phyloP scores from a whole-genome alignment of 805 yeast species.

The Yamadazyma nakazawae region DNA sequence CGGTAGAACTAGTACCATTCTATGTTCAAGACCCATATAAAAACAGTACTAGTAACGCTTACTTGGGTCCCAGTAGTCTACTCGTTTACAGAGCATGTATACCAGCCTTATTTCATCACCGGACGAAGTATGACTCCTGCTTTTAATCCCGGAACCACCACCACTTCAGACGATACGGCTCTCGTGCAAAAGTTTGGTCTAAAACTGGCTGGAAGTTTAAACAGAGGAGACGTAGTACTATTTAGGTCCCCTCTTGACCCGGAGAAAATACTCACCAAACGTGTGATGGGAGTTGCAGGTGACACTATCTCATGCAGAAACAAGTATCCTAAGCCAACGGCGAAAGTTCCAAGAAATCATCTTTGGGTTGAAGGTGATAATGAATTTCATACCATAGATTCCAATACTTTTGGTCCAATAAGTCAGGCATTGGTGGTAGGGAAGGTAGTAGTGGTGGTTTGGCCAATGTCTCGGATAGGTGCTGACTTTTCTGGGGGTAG shows the following conservation, averaged over 20 bases:
- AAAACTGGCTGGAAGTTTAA: conserved; percentile 43
- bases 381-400: conserved; percentile 70
- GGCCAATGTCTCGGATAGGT: conserved; percentile 52
- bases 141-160: conserved; percentile 61
- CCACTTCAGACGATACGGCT: conserved; percentile 55
- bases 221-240: conserved; percentile 69
- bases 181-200: conserved; percentile 64
- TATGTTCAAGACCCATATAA: conserved; percentile 4
- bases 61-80: conserved; percentile 80
- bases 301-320: conserved; percentile 60
- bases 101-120: conserved; percentile 67
- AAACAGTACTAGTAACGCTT: conserved; percentile 24
- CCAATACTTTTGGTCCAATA: conserved; percentile 85
- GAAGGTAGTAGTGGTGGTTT: conserved; percentile 62
- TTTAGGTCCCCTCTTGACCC: conserved; percentile 83
- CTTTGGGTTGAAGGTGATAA: conserved; percentile 97
- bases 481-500: conserved; percentile 25
- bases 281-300: conserved; percentile 74
- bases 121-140: conserved; percentile 92
- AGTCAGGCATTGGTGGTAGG: conserved; percentile 80
- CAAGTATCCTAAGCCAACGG: conserved; percentile 63
- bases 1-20: neutral
- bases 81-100: conserved; percentile 65
- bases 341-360: conserved; percentile 72
- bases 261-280: conserved; percentile 67